Conservation (phyloP, 2,329 filamentous ascomycete genomes). For the Fusarium zealandicum region DNA sequence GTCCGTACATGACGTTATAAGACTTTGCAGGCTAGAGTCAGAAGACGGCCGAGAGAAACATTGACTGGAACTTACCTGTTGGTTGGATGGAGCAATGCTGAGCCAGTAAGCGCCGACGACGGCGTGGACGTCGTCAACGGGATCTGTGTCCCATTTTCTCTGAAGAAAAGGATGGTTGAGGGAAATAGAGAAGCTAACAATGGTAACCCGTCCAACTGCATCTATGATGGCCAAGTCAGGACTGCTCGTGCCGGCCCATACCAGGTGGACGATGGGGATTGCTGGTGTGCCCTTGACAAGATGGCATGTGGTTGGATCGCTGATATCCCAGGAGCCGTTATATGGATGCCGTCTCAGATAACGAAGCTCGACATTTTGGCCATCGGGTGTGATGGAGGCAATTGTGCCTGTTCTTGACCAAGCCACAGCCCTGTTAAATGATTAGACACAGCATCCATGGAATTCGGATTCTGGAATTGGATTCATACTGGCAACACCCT, state of each 20-base stretch:
- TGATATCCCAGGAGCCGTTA: conserved; percentile 78
- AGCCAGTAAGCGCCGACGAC: conserved; percentile 91
- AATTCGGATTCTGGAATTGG: not conserved
- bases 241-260: conserved; percentile 76
- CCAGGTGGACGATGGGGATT: conserved; percentile 77
- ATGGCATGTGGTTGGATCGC: conserved; percentile 71
- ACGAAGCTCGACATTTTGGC: conserved; percentile 73
- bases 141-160: conserved; percentile 70
- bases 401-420: conserved; percentile 92
- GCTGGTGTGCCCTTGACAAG: conserved; percentile 68
- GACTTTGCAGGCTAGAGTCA: conserved; percentile 30
- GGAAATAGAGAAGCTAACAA: conserved; percentile 74
- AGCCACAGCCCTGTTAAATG: conserved; percentile 69
- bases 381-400: conserved; percentile 78
- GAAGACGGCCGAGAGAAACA: not conserved
- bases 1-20: conserved; percentile 61
- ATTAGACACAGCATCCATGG: conserved; percentile 19
- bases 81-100: conserved; percentile 58
- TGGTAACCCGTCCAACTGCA: conserved; percentile 75
- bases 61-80: conserved; percentile 43
- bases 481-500: conserved; percentile 81
- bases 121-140: conserved; percentile 75
- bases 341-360: conserved; percentile 73
- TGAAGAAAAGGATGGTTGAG: conserved; percentile 74
- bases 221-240: conserved; percentile 87